Conservation (phyloP, 2,329 filamentous ascomycete genomes). For the Trichoderma citrinoviride region DNA sequence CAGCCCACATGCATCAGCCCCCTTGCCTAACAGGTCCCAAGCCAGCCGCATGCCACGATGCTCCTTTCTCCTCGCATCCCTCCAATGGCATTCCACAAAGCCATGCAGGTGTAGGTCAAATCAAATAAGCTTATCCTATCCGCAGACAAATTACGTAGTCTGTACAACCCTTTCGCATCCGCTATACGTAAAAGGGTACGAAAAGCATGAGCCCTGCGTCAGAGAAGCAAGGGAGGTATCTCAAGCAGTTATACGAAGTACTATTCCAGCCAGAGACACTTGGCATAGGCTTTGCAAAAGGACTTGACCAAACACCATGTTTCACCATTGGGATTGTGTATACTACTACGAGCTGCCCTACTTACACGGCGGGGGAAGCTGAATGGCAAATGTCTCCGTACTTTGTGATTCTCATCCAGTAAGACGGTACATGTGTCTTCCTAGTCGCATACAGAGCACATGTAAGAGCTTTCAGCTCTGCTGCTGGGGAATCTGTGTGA, state of each 20-base stretch:
- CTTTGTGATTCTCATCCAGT: too few species aligned
- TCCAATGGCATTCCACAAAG: neutral
- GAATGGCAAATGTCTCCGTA: neutral
- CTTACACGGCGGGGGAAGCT: neutral
- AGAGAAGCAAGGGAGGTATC: neutral
- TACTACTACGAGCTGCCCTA: neutral
- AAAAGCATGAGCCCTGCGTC: neutral
- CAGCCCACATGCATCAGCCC: neutral
- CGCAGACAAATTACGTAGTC: slow-evolving; percentile 2
- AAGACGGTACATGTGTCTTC: too few species aligned
- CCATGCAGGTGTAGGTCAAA: neutral
- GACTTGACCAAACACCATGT: neutral
- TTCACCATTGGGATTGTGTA: slow-evolving; percentile 7
- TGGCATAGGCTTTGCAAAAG: neutral
- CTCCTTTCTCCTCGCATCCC: neutral
- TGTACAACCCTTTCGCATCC: neutral
- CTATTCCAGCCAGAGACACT: neutral
- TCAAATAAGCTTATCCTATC: slow-evolving; percentile 5
- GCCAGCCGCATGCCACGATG: neutral
- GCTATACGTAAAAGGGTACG: neutral
- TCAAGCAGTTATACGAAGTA: neutral
- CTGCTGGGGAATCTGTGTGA: neutral
- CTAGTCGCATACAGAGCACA: too few species aligned
- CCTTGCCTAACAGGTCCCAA: neutral
- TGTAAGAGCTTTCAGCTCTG: neutral